These are phyloP conservation scores for Microbotryum lychnidis-dioicae DNA, from an alignment of 1,284 basidiomycete genomes.

Conservation along the genomic window DNA sequence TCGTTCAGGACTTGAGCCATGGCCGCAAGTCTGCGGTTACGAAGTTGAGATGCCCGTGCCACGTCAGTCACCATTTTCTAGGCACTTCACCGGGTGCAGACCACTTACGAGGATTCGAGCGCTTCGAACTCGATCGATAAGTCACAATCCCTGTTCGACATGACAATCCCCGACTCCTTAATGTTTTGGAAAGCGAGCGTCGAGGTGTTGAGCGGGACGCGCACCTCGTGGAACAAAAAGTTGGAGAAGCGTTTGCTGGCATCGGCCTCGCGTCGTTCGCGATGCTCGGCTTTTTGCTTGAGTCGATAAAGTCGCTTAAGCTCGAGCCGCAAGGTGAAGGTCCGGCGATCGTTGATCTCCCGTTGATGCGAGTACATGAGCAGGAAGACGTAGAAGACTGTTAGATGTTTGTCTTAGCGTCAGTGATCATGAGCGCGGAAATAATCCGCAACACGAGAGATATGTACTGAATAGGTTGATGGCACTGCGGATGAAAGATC, in stretches of 20 bases:
- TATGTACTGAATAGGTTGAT: neutral
- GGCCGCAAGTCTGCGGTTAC: slow-evolving; percentile 54
- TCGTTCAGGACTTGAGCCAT: slow-evolving; percentile 70
- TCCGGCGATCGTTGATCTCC: slow-evolving; percentile 51
- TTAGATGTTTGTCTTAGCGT: too few relatives aligned
- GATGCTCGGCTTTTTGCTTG: neutral
- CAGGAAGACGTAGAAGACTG: slow-evolving; percentile 49
- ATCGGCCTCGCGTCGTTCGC: slow-evolving; percentile 1
- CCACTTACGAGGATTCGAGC: slow-evolving; percentile 45
- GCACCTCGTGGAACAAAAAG: slow-evolving; percentile 54
- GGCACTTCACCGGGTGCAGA: too few relatives aligned
- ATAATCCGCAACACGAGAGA: too few relatives aligned
- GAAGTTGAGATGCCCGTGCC: too few relatives aligned
- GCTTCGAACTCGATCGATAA: slow-evolving; percentile 72
- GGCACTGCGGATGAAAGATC: slow-evolving; percentile 17
- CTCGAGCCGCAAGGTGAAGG: slow-evolving; percentile 57
- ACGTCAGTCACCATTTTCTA: too few relatives aligned
- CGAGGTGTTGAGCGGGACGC: slow-evolving; percentile 80
- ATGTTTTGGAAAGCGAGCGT: slow-evolving; percentile 77
- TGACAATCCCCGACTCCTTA: slow-evolving; percentile 53
- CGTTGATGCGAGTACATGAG: slow-evolving; percentile 40
- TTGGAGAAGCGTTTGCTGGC: slow-evolving; percentile 20
- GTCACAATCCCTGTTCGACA: slow-evolving; percentile 49
- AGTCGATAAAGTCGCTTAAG: slow-evolving; percentile 49
- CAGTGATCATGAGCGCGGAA: neutral